Percentiles rank a stretch among this genome's conserved stretches.
phyloP scores from a whole-genome alignment of 768 basidiomycete genomes.

The Mrakia hoshinonis region DNA sequence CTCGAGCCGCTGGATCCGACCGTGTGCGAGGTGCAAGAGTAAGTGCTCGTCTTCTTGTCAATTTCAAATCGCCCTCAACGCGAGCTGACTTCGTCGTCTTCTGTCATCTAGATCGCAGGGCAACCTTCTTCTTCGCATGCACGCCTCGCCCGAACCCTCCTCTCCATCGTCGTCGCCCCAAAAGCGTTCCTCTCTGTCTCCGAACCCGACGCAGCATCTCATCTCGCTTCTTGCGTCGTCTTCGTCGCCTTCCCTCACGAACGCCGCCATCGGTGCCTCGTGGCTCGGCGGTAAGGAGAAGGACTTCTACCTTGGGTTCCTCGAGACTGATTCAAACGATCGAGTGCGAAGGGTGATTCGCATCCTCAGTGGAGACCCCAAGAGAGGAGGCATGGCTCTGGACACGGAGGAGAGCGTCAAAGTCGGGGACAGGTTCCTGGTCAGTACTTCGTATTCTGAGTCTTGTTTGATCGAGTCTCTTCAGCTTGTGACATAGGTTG shows the following conservation, averaged over 20 bases:
- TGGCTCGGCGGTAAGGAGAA: conserved; percentile 37
- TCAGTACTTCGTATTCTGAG: conserved; percentile 30
- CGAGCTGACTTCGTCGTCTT: not conserved
- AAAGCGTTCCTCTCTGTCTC: not conserved
- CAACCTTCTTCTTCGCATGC: conserved; percentile 37
- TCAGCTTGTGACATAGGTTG: too few relatives aligned
- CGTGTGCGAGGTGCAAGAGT: conserved; percentile 33
- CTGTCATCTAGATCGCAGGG: conserved; percentile 36
- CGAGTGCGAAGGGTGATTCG: conserved; percentile 33
- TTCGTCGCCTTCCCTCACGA: conserved; percentile 13
- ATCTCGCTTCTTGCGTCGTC: conserved; percentile 35
- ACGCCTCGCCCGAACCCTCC: conserved; percentile 8
- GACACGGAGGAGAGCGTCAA: conserved; percentile 38
- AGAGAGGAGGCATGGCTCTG: conserved; percentile 37
- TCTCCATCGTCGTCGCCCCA: not conserved
- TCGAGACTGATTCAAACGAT: conserved; percentile 11
- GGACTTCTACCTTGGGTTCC: conserved; percentile 38
- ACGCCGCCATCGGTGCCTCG: conserved; percentile 13
- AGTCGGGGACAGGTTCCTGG: conserved; percentile 36
- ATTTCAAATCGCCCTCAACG: not conserved
- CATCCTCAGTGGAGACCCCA: conserved; percentile 40
- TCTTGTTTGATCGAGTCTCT: too few relatives aligned
- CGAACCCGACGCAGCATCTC: conserved; percentile 39
- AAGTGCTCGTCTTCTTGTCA: conserved; percentile 12
- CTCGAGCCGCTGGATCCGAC: conserved; percentile 32